Percentiles rank a stretch among this genome's conserved stretches.
phyloP scores from a whole-genome alignment of 306 rosid genomes.

The Sphenostylis stenocarpa region DNA sequence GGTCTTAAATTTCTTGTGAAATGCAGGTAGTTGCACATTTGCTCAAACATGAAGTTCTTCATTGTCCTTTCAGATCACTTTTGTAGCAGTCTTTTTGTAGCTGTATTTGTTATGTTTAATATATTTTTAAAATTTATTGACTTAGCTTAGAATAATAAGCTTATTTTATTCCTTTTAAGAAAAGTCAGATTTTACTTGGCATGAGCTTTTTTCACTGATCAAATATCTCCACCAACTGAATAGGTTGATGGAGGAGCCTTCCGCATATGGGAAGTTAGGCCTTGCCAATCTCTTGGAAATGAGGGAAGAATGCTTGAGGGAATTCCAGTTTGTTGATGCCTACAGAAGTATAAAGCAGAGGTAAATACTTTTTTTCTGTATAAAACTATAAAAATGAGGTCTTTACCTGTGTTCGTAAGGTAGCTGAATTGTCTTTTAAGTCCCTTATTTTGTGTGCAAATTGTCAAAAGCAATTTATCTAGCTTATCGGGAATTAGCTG shows the following conservation, averaged over 20 bases:
- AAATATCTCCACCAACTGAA: constrained; percentile 29
- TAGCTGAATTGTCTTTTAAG: not conserved
- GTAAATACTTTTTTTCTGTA: constrained; percentile 37
- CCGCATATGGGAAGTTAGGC: constrained; percentile 95
- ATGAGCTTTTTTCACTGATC: constrained; percentile 12
- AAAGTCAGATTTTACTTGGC: not conserved
- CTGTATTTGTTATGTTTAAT: constrained; percentile 9
- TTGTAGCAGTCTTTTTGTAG: constrained; percentile 1
- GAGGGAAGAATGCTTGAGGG: constrained; percentile 99
- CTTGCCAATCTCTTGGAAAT: constrained; percentile 93
- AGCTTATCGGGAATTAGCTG: not conserved
- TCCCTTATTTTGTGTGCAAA: constrained; percentile 14
- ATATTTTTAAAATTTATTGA: constrained; percentile 4
- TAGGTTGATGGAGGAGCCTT: constrained; percentile 98
- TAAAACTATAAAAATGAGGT: constrained; percentile 12
- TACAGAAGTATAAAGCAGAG: constrained; percentile 96
- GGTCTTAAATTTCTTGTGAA: not conserved
- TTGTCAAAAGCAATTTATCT: constrained; percentile 7
- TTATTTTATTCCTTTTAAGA: not conserved
- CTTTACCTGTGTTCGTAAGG: not conserved
- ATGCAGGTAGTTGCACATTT: too few species aligned
- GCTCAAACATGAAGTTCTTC: too few species aligned
- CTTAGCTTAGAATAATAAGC: not conserved
- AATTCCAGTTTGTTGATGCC: constrained; percentile 93
- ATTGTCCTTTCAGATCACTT: not conserved